Percentiles rank a stretch among this genome's conserved stretches.
Conservation (phyloP, 2,329 filamentous ascomycete species). For the Sclerotinia sclerotiorum region DNA sequence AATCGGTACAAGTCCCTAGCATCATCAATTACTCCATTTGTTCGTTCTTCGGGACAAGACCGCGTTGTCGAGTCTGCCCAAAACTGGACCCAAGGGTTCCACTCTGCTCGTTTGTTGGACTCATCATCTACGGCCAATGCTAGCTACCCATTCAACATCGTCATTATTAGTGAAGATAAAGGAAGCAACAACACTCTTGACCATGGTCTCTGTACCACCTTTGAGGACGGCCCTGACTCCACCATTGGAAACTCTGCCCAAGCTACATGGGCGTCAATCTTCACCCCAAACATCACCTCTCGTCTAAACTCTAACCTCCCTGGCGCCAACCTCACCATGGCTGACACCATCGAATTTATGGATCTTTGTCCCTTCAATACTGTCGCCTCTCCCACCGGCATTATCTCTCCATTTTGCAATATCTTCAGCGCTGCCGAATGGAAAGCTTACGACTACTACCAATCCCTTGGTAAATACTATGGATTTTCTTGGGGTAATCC, state of each 20-base stretch:
- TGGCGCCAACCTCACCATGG: slow-evolving; percentile 62
- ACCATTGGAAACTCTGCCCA: slow-evolving; percentile 53
- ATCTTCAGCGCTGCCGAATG: slow-evolving; percentile 76
- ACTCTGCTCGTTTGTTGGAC: slow-evolving; percentile 48
- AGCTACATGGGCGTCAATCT: slow-evolving; percentile 58
- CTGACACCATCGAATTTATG: slow-evolving; percentile 73
- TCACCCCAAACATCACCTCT: slow-evolving; percentile 64
- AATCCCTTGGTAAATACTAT: slow-evolving; percentile 82
- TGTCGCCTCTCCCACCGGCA: slow-evolving; percentile 58
- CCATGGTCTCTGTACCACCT: slow-evolving; percentile 68
- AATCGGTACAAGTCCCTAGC: slow-evolving; percentile 67
- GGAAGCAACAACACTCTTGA: slow-evolving; percentile 79
- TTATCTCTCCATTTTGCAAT: slow-evolving; percentile 69
- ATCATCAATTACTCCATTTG: slow-evolving; percentile 59
- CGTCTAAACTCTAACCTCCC: slow-evolving; percentile 69
- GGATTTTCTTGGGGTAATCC: slow-evolving; percentile 74
- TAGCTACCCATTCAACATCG: slow-evolving; percentile 53
- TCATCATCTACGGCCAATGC: slow-evolving; percentile 42
- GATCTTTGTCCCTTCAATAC: slow-evolving; percentile 86
- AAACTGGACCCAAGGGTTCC: slow-evolving; percentile 75
- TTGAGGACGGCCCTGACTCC: slow-evolving; percentile 59
- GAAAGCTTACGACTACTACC: slow-evolving; percentile 76
- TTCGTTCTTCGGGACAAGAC: slow-evolving; percentile 67
- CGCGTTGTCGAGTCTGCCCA: slow-evolving; percentile 73
- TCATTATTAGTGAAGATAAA: slow-evolving; percentile 67